Evolutionary conservation across 139 green algal species (phyloP).

Genomic region (Limnomonas spitsbergensis): DNA sequence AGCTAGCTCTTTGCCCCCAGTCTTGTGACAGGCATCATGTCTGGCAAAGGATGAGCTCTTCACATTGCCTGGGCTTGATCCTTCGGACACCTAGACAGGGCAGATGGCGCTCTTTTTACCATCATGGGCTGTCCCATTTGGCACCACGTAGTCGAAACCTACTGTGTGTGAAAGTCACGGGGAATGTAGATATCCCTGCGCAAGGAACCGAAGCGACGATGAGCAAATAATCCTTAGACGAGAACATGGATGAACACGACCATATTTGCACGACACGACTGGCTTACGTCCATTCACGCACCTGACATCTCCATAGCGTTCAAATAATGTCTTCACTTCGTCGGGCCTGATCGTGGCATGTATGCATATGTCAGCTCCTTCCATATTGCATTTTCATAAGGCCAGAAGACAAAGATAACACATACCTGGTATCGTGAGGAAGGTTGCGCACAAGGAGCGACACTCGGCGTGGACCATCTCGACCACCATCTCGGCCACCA

Average conservation of each 20-base stretch:
- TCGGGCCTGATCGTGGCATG: conserved; percentile 35
- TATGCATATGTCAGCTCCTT: background rate
- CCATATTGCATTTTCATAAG: background rate
- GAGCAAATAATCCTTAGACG: background rate
- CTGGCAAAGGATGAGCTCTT: background rate
- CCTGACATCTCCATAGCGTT: conserved; percentile 51
- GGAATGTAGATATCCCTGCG: conserved; percentile 76
- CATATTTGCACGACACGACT: background rate
- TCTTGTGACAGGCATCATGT: background rate
- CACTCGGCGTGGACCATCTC: conserved; percentile 10
- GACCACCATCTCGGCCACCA: conserved; percentile 4
- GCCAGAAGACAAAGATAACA: background rate
- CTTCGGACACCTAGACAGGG: too few species aligned
- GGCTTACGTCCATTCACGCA: too few species aligned
- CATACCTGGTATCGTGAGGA: conserved; percentile 58
- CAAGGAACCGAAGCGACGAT: background rate
- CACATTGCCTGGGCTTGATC: background rate
- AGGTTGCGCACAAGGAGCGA: conserved; percentile 70
- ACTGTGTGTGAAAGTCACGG: conserved; percentile 68
- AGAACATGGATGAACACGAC: background rate
- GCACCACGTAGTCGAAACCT: conserved; percentile 16
- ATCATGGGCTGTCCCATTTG: background rate
- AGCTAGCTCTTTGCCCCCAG: background rate
- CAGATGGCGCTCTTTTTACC: background rate
- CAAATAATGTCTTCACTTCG: conserved; percentile 66